phyloP scores from a whole-genome alignment of 139 green algal species.

The Spirogloea muscicola region DNA sequence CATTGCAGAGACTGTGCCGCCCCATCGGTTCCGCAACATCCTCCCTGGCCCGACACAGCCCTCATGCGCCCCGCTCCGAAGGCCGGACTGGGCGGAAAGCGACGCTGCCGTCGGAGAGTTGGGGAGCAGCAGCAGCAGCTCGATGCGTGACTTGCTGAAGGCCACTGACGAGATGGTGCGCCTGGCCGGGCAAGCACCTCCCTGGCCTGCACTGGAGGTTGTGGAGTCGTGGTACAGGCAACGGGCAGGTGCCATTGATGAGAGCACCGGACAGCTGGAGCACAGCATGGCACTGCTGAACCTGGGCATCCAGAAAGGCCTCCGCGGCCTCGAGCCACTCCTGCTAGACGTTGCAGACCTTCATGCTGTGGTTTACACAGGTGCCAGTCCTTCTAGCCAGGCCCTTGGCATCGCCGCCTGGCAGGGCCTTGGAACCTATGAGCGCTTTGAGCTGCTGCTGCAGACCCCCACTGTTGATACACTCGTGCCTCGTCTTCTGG shows the following conservation, averaged over 20 bases:
- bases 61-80: neutral
- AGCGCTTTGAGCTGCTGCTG: slow-evolving; percentile 24
- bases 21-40: slow-evolving; percentile 14
- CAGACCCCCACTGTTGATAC: neutral
- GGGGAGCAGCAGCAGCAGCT: neutral
- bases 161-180: slow-evolving; percentile 31
- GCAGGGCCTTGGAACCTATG: slow-evolving; percentile 24
- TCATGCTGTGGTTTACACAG: slow-evolving; percentile 31
- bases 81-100: slow-evolving; percentile 33
- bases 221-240: slow-evolving; percentile 32
- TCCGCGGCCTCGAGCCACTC: slow-evolving; percentile 6
- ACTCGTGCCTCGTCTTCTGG: slow-evolving; percentile 14
- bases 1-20: slow-evolving; percentile 35
- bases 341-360: slow-evolving; percentile 31
- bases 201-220: neutral
- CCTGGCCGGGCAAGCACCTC: neutral
- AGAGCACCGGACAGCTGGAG: slow-evolving; percentile 30
- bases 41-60: slow-evolving; percentile 10
- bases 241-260: slow-evolving; percentile 25
- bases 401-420: slow-evolving; percentile 17
- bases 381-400: neutral
- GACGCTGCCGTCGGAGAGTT: too few species aligned
- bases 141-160: neutral
- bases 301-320: slow-evolving; percentile 15
- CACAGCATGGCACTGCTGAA: slow-evolving; percentile 27